Evolutionary conservation across 768 basidiomycete species (phyloP).

Genomic region (Mycena olivaceomarginata): DNA sequence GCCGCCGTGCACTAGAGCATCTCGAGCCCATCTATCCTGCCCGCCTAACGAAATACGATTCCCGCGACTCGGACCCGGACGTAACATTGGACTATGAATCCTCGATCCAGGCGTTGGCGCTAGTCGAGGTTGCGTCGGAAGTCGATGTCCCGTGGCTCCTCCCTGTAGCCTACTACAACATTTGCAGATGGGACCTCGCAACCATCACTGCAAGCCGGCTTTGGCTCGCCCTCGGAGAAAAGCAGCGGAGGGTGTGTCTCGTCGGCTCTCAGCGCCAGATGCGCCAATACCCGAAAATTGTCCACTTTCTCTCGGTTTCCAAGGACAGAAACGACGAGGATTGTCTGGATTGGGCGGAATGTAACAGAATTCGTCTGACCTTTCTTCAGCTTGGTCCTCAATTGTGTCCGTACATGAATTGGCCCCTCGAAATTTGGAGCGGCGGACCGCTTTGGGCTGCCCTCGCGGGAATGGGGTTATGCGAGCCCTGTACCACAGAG

Average conservation of each 20-base stretch:
- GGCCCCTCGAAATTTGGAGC: background rate
- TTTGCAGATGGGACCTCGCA: background rate
- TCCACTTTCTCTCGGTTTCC: background rate
- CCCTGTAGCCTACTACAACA: background rate
- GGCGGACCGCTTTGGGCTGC: background rate
- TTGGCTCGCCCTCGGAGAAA: background rate
- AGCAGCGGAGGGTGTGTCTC: background rate
- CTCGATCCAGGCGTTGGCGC: background rate
- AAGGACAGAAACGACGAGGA: background rate
- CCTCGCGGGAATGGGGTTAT: background rate
- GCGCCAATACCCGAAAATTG: background rate
- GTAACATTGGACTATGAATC: background rate
- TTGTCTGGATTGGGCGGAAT: background rate
- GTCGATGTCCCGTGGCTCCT: background rate
- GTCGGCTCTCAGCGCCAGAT: background rate
- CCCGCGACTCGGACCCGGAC: too few relatives aligned
- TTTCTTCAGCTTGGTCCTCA: background rate
- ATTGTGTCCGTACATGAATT: too few relatives aligned
- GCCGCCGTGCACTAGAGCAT: constrained; percentile 16
- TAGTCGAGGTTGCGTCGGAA: background rate
- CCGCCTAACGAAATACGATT: background rate
- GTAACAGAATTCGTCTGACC: background rate
- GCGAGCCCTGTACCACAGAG: background rate
- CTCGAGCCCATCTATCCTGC: background rate
- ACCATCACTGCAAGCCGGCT: background rate